These are phyloP conservation scores for Pseudonitzschia delicatissima DNA, from an alignment of 108 stramenopile species.

Conservation along the genomic window DNA sequence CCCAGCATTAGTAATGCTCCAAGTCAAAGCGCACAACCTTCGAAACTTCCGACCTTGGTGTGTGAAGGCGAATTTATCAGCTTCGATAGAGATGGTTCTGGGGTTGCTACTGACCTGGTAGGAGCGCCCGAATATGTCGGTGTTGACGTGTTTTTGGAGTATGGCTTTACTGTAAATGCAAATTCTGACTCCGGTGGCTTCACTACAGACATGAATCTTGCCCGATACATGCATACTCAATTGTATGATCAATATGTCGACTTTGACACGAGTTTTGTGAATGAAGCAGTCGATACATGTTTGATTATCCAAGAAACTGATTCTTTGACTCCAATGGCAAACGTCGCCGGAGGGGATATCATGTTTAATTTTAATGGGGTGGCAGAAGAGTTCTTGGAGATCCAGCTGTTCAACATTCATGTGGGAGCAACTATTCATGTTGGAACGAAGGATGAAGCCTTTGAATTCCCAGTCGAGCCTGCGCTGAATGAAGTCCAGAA, in stretches of 20 bases:
- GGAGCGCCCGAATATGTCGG: not conserved
- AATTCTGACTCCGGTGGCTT: slow-evolving; percentile 7
- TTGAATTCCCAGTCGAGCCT: not conserved
- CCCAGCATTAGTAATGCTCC: no score
- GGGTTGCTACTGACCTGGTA: not conserved
- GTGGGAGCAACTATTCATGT: slow-evolving; percentile 8
- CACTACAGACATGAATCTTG: not conserved
- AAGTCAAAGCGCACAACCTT: no score
- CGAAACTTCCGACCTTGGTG: not conserved
- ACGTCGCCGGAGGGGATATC: slow-evolving; percentile 7
- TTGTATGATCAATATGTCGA: not conserved
- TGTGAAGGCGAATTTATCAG: not conserved
- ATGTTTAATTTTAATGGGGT: slow-evolving; percentile 2
- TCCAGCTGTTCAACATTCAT: slow-evolving; percentile 10
- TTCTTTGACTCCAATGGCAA: not conserved
- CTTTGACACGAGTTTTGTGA: slow-evolving; percentile 4
- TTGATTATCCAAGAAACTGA: slow-evolving; percentile 13
- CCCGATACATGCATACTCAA: slow-evolving; percentile 14
- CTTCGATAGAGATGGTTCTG: slow-evolving; percentile 2
- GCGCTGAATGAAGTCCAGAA: not conserved
- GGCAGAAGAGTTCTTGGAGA: not conserved
- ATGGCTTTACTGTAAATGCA: slow-evolving; percentile 16
- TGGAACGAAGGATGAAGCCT: not conserved
- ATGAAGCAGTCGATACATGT: slow-evolving; percentile 4
- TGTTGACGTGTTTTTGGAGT: not conserved